Percentiles rank a stretch among this genome's conserved stretches.
Evolutionary conservation across 1,284 basidiomycete species (phyloP).

Genomic region (Trichosporon faecale): DNA sequence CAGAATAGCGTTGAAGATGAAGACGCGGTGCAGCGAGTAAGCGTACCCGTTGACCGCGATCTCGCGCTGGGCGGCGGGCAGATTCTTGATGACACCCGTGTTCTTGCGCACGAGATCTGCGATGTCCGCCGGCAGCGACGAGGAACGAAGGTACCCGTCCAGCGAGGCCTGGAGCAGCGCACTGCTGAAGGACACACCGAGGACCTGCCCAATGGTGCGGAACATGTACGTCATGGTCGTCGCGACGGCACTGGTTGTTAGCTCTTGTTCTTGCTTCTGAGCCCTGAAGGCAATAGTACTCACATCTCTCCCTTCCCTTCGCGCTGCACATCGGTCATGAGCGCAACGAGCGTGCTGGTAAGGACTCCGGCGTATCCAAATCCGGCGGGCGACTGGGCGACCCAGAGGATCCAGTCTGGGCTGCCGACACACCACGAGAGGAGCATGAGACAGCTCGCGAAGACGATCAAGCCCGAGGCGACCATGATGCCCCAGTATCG

Average conservation of each 20-base stretch:
- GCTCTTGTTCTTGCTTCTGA: not conserved
- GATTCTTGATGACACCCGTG: conserved; percentile 68
- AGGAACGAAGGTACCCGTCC: conserved; percentile 57
- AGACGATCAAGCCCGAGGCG: conserved; percentile 25
- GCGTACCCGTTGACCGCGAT: conserved; percentile 79
- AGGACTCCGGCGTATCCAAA: conserved; percentile 43
- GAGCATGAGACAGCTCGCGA: conserved; percentile 30
- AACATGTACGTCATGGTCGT: conserved; percentile 87
- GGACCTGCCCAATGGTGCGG: conserved; percentile 84
- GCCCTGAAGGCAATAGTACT: no score
- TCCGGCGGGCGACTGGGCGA: conserved; percentile 35
- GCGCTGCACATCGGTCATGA: conserved; percentile 41
- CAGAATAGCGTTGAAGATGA: conserved; percentile 66
- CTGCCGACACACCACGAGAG: conserved; percentile 52
- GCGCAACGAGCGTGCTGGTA: conserved; percentile 40
- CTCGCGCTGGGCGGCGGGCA: conserved; percentile 60
- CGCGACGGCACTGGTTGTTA: conserved; percentile 59
- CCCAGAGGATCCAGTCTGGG: conserved; percentile 51
- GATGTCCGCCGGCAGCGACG: conserved; percentile 63
- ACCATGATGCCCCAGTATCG: conserved; percentile 64
- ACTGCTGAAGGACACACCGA: conserved; percentile 78
- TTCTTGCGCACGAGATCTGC: conserved; percentile 67
- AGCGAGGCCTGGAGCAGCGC: conserved; percentile 74
- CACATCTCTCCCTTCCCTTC: conserved; percentile 39
- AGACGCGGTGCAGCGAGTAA: conserved; percentile 75